Evolutionary conservation across 176 grass and related monocot species (phyloP), one percentile per base, ranked within the genome.

Genomic region (Chrysopogon serrulatus): DNA sequence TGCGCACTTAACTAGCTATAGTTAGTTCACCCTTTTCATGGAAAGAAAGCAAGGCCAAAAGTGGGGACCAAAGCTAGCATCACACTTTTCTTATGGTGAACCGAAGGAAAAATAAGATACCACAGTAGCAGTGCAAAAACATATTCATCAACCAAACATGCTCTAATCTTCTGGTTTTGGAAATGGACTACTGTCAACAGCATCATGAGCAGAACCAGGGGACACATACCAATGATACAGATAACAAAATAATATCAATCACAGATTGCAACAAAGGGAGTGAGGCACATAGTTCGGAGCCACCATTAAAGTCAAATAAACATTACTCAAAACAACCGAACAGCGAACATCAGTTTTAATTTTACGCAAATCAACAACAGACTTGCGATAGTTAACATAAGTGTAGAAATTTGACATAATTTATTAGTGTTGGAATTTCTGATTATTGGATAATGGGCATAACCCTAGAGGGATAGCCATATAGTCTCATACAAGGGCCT

Each of bases 321-420:
- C 42, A 57, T 80, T 67, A 26, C 31, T 65, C 40, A 8, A 85
- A 30, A 81, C 33, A 67, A 63, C 71, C 48, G 34, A 59, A 84
- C 65, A 63, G 63, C 48, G 34, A 59, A 84, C 65, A 34, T 34
- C 18, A 71, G 36, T 76, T 39, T 34, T 24, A 5, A 5, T 63
- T 79, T 85, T 27, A 60, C 8, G 39, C 5, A 27, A 75, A 74
- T 76, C 36, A 88, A 61, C 13, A 24, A 73, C 9, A 43, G 9
- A 32, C 16, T 78, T 78, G 16, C 65, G 65, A 54, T 54, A 61
- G 67, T 57, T 73, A 42, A 44, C 15, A 79, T 34, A 88, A 39
- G 21, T 56, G 10, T 28, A 28, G 4, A 66, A 36, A 73, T 5
- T 73, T 79, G 19, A 19, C 6, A 32, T 74, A 40, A 21, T 88